Evolutionary conservation across 2,329 filamentous ascomycete species (phyloP).

Genomic region (Stemphylium beticola): DNA sequence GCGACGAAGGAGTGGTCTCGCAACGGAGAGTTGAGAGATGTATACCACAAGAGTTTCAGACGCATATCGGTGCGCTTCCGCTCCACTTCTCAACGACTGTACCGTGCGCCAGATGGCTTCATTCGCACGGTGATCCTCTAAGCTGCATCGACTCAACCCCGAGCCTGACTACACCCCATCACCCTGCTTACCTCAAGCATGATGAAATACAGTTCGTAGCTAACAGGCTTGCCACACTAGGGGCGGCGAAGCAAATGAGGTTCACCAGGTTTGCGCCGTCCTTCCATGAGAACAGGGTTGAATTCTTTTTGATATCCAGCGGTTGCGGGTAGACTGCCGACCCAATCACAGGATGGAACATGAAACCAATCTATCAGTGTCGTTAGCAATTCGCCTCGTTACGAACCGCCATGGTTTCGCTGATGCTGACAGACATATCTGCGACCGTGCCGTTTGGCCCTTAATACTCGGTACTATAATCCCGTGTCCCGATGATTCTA

Average conservation of each 20-base stretch:
- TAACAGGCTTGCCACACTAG: not conserved
- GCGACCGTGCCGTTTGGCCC: not conserved
- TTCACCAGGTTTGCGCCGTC: not conserved
- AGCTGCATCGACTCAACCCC: not conserved
- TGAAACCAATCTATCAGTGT: constrained; percentile 4
- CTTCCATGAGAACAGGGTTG: not conserved
- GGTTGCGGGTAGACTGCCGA: constrained; percentile 1
- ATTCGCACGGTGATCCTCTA: not conserved
- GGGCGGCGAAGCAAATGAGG: not conserved
- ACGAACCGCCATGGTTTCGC: not conserved
- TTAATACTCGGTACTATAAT: not conserved
- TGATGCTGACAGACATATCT: not conserved
- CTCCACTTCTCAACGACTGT: not conserved
- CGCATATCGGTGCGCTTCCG: not conserved
- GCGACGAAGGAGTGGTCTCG: not conserved
- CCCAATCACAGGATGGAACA: not conserved
- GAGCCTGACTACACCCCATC: not conserved
- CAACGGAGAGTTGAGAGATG: not conserved
- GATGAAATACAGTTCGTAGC: not conserved
- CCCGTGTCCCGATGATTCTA: not conserved
- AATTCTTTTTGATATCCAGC: constrained; percentile 1
- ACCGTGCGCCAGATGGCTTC: not conserved
- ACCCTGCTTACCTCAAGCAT: not conserved
- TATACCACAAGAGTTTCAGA: not conserved
- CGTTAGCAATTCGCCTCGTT: not conserved